Conservation (phyloP, 257 asterid genomes). For the Avicennia marina region DNA sequence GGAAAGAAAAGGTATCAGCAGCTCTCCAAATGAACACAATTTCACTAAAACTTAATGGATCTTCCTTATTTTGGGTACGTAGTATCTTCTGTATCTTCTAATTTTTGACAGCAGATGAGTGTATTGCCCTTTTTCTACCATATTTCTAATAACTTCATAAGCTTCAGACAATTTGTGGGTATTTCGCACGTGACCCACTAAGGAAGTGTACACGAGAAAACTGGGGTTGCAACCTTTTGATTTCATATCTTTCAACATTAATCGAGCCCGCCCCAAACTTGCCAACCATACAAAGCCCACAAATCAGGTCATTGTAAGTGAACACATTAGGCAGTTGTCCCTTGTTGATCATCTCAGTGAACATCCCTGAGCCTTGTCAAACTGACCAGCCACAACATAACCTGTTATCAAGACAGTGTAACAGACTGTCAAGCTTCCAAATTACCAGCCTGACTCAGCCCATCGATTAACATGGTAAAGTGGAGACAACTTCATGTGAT, state of each 20-base stretch:
- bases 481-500: conserved; percentile 91
- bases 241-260: conserved; percentile 88
- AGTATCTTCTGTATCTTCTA: conserved; percentile 45
- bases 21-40: conserved; percentile 6
- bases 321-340: conserved; percentile 91
- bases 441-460: conserved; percentile 91
- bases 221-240: conserved; percentile 81
- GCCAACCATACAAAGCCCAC: conserved; percentile 76
- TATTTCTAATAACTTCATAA: conserved; percentile 61
- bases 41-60: conserved; percentile 15
- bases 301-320: conserved; percentile 92
- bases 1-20: conserved; percentile 13
- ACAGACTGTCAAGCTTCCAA: conserved; percentile 69
- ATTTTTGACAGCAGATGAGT: conserved; percentile 65
- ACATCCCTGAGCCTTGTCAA: conserved; percentile 64
- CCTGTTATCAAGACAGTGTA: conserved; percentile 94
- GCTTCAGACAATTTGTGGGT: conserved; percentile 83
- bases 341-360: conserved; percentile 52
- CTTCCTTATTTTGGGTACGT: conserved; percentile 11
- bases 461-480: conserved; percentile 85
- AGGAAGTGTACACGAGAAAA: conserved; percentile 86
- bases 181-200: conserved; percentile 64
- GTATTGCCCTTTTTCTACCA: conserved; percentile 84
- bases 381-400: conserved; percentile 63
- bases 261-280: conserved; percentile 77